Percentiles rank a stretch among this genome's conserved stretches.
Evolutionary conservation across 108 stramenopile species (phyloP).

Genomic region (Fistulifera solaris): DNA sequence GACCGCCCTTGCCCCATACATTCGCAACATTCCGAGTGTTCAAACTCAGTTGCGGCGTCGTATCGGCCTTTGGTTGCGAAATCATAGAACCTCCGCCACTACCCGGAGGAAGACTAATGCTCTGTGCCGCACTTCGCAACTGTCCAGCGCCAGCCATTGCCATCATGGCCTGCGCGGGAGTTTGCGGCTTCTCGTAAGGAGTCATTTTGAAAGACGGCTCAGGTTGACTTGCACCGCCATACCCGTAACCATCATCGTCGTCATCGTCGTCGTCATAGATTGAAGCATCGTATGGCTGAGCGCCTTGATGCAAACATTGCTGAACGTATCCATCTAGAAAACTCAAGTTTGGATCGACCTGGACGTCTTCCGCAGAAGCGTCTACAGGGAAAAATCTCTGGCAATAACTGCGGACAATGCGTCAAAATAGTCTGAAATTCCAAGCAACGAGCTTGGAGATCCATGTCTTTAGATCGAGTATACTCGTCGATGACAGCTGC

Average conservation of each 20-base stretch:
- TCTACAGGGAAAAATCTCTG: constrained; percentile 92
- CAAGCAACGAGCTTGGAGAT: constrained; percentile 88
- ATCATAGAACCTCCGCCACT: constrained; percentile 1
- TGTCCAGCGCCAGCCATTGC: constrained; percentile 32
- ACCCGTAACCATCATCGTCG: constrained; percentile 24
- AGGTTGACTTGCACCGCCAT: constrained; percentile 19
- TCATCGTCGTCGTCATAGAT: constrained; percentile 89
- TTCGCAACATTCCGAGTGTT: constrained; percentile 71
- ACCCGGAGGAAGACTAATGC: constrained; percentile 34
- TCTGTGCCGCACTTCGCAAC: constrained; percentile 24
- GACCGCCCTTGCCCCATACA: constrained; percentile 72
- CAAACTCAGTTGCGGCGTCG: constrained; percentile 19
- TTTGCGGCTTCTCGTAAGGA: constrained; percentile 86
- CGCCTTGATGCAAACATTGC: constrained; percentile 79
- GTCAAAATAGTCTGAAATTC: constrained; percentile 84
- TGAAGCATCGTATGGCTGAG: constrained; percentile 74
- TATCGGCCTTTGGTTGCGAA: neutral
- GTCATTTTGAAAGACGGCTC: constrained; percentile 78
- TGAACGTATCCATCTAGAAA: constrained; percentile 86
- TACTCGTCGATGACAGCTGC: constrained; percentile 82
- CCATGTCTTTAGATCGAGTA: constrained; percentile 74
- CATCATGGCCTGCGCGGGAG: constrained; percentile 23
- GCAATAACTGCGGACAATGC: constrained; percentile 60
- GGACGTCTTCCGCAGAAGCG: constrained; percentile 86
- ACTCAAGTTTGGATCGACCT: constrained; percentile 81